Conservation (phyloP, 352 stramenopile genomes). For the Phytophthora gonapodyides region DNA sequence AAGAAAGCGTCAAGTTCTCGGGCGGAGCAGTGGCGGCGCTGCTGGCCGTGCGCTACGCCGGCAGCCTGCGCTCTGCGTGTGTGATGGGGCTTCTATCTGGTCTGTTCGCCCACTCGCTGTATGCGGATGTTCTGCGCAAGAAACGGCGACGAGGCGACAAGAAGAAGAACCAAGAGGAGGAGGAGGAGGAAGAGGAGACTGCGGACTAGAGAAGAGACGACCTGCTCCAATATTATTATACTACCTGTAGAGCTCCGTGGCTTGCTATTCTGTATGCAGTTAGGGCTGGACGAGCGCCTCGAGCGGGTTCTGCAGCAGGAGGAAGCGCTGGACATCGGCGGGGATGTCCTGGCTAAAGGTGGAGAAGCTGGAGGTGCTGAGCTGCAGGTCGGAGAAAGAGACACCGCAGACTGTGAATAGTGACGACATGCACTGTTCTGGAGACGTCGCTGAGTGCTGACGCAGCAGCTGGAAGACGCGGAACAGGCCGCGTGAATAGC, state of each 20-base stretch:
- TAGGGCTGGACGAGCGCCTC: slow-evolving; percentile 36
- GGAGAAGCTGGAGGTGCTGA: slow-evolving; percentile 32
- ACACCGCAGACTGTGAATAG: slow-evolving; percentile 27
- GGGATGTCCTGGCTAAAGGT: slow-evolving; percentile 41
- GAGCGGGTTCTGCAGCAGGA: slow-evolving; percentile 52
- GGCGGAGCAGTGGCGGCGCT: slow-evolving; percentile 63
- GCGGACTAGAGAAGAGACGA: slow-evolving; percentile 6
- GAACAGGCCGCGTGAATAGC: slow-evolving; percentile 44
- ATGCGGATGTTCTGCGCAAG: slow-evolving; percentile 68
- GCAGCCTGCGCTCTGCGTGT: slow-evolving; percentile 64
- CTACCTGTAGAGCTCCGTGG: neutral
- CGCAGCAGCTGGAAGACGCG: slow-evolving; percentile 40
- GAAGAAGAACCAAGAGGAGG: slow-evolving; percentile 16
- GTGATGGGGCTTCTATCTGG: slow-evolving; percentile 64
- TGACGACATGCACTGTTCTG: slow-evolving; percentile 10
- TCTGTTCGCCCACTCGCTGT: slow-evolving; percentile 73
- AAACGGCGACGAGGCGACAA: slow-evolving; percentile 23
- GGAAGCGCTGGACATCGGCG: slow-evolving; percentile 30
- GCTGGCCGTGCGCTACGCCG: slow-evolving; percentile 61
- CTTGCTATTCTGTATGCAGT: neutral
- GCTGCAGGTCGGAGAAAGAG: slow-evolving; percentile 3
- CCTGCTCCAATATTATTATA: slow-evolving; percentile 16
- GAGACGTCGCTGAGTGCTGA: slow-evolving; percentile 4
- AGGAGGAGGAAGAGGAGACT: slow-evolving; percentile 12
- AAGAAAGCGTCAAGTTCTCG: slow-evolving; percentile 63